Evolutionary conservation across 192 early-diverging fungal species (phyloP).

Genomic region (Chytriomyces hyalinus): DNA sequence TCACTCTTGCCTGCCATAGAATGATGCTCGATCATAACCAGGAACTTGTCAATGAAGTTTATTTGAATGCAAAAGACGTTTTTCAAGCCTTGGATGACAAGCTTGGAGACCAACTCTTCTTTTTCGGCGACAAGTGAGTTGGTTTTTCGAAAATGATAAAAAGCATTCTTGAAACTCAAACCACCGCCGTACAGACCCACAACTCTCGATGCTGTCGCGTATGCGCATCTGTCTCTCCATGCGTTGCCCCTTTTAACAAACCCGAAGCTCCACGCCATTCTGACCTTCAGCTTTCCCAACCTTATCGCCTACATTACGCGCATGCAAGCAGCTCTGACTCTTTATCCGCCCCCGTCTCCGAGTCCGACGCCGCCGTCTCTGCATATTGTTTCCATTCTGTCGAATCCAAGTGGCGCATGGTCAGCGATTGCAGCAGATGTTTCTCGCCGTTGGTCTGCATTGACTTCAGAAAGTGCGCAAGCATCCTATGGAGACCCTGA

Average conservation of each 20-base stretch:
- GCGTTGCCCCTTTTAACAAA: constrained; percentile 75
- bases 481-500: constrained; percentile 43
- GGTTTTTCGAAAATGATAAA: constrained; percentile 18
- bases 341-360: constrained; percentile 40
- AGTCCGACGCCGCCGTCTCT: constrained; percentile 40
- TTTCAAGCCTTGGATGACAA: constrained; percentile 72
- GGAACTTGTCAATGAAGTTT: constrained; percentile 55
- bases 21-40: constrained; percentile 56
- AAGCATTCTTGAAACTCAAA: constrained; percentile 49
- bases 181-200: constrained; percentile 73
- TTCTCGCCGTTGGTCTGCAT: not conserved
- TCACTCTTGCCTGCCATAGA: constrained; percentile 28
- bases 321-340: constrained; percentile 53
- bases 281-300: constrained; percentile 70
- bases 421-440: constrained; percentile 6
- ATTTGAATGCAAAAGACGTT: constrained; percentile 67
- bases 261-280: constrained; percentile 68
- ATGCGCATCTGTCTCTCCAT: constrained; percentile 82
- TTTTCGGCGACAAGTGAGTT: constrained; percentile 76
- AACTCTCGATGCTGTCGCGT: constrained; percentile 81
- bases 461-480: constrained; percentile 36
- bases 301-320: constrained; percentile 68
- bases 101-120: constrained; percentile 76
- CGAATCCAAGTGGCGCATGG: constrained; percentile 52
- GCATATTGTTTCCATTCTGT: constrained; percentile 31